A percentile compares a stretch with the other conserved stretches of the same genome.
Evolutionary conservation across 2,329 filamentous ascomycete genomes (phyloP).

Genomic region (Pseudogymnoascus sp.): DNA sequence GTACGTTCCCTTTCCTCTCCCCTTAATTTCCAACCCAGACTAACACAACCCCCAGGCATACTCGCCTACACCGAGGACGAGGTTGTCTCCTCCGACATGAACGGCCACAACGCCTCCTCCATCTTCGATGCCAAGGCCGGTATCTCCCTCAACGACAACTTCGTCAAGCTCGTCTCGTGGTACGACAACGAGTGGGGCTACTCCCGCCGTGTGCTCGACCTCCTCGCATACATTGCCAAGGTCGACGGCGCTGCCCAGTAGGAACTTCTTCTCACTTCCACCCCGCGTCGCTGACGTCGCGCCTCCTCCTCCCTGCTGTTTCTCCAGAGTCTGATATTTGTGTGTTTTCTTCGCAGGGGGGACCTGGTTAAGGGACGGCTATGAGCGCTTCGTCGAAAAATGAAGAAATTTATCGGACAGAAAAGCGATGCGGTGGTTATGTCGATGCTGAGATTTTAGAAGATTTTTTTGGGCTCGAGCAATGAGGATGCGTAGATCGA

Average conservation of each 20-base stretch:
- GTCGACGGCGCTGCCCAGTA: slow-evolving; percentile 46
- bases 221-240: slow-evolving; percentile 70
- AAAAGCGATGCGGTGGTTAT: background rate
- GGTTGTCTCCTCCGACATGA: slow-evolving; percentile 87
- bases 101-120: slow-evolving; percentile 86
- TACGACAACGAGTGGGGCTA: slow-evolving; percentile 99
- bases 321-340: slow-evolving; percentile 5
- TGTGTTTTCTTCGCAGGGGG: slow-evolving; percentile 8
- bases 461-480: background rate
- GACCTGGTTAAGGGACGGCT: slow-evolving; percentile 1
- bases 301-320: background rate
- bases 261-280: slow-evolving; percentile 15
- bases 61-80: slow-evolving; percentile 96
- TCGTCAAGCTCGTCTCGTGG: slow-evolving; percentile 97
- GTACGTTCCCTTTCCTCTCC: slow-evolving; percentile 38
- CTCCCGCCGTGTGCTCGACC: slow-evolving; percentile 88
- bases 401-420: background rate
- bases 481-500: slow-evolving; percentile 5
- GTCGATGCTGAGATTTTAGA: background rate
- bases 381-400: background rate
- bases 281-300: slow-evolving; percentile 5
- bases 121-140: slow-evolving; percentile 99
- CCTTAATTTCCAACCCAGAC: slow-evolving; percentile 13
- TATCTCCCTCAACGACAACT: slow-evolving; percentile 97
- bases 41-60: slow-evolving; percentile 48